Conservation (phyloP, 345 rosid genomes). For the Eucalyptus fibrosa region DNA sequence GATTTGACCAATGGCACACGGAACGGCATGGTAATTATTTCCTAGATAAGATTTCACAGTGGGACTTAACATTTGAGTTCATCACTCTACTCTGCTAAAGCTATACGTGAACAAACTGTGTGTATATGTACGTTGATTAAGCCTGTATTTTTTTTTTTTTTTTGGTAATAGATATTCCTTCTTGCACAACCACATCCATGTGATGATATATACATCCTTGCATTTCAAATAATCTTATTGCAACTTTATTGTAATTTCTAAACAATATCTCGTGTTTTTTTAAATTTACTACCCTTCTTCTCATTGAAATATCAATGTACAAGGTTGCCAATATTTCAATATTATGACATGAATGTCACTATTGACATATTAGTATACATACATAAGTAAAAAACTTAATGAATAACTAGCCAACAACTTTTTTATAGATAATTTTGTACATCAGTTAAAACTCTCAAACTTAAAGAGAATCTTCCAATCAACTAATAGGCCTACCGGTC, state of each 20-base stretch:
- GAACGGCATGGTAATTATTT: background rate
- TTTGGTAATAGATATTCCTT: background rate
- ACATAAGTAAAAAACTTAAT: no score
- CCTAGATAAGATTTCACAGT: background rate
- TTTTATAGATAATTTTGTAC: background rate
- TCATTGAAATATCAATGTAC: background rate
- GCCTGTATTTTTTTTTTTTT: no score
- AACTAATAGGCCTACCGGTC: background rate
- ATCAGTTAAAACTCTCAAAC: no score
- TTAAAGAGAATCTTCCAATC: background rate
- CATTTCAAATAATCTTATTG: background rate
- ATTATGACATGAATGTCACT: background rate
- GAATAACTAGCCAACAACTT: no score
- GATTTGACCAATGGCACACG: background rate
- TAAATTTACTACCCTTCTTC: background rate
- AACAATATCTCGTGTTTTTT: background rate
- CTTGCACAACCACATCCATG: background rate
- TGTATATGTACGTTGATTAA: no score
- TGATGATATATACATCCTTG: background rate
- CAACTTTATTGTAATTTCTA: background rate
- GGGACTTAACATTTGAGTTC: background rate
- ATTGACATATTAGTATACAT: no score
- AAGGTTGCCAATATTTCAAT: background rate
- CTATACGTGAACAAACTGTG: background rate
- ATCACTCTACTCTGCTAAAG: background rate